Evolutionary conservation across 2,329 filamentous ascomycete species (phyloP).

Genomic region (Beauveria pseudobassiana): DNA sequence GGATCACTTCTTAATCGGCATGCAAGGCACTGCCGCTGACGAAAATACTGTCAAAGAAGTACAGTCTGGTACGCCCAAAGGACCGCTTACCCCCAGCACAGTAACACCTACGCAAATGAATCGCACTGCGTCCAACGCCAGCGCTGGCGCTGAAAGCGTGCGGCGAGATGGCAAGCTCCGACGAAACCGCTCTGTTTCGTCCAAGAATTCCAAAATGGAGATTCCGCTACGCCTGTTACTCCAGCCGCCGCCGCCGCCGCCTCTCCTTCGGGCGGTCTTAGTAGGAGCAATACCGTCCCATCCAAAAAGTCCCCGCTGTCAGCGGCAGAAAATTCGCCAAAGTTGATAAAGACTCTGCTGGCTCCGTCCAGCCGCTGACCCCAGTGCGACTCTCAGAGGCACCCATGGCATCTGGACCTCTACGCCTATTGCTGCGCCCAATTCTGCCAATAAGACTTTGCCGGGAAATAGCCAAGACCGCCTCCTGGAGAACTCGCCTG

Average conservation of each 20-base stretch:
- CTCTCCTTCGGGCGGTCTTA: constrained; percentile 45
- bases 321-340: constrained; percentile 58
- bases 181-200: constrained; percentile 87
- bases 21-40: constrained; percentile 98
- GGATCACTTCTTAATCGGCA: constrained; percentile 95
- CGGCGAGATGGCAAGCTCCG: constrained; percentile 72
- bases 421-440: neutral
- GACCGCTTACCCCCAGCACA: constrained; percentile 38
- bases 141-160: constrained; percentile 80
- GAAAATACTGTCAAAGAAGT: constrained; percentile 62
- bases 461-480: constrained; percentile 43
- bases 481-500: constrained; percentile 34
- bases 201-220: constrained; percentile 76
- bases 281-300: constrained; percentile 81
- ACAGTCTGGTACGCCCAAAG: constrained; percentile 58
- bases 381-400: constrained; percentile 20
- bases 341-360: constrained; percentile 24
- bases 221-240: constrained; percentile 61
- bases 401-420: constrained; percentile 11
- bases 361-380: constrained; percentile 31
- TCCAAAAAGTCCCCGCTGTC: constrained; percentile 79
- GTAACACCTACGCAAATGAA: constrained; percentile 45
- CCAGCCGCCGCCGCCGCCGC: constrained; percentile 43
- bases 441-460: neutral
- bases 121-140: constrained; percentile 80